Conservation (phyloP, 331 rosid species). For the Phaseolus coccineus region DNA sequence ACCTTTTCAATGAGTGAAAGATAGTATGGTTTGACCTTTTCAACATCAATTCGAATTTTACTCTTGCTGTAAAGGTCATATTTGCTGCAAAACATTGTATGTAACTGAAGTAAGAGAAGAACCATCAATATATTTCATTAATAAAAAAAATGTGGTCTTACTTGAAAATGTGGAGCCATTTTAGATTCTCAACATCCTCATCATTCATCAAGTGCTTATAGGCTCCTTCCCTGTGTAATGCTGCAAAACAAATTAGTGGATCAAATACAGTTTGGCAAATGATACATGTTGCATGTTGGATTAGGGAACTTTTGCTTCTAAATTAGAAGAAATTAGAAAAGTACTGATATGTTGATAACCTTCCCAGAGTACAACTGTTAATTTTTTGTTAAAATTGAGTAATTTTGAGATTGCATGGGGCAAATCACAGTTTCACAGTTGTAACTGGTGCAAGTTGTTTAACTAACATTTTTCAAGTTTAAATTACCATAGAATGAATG, state of each 20-base stretch:
- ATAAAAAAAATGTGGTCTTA: constrained; percentile 31
- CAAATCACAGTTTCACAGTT: too few relatives aligned
- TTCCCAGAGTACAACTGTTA: too few relatives aligned
- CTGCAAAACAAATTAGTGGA: constrained; percentile 46
- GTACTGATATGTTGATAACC: too few relatives aligned
- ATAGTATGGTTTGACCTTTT: constrained; percentile 73
- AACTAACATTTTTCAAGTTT: too few relatives aligned
- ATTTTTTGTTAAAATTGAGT: too few relatives aligned
- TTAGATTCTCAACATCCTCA: constrained; percentile 69
- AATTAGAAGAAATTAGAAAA: not conserved
- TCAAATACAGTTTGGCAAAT: not conserved
- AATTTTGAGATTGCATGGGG: too few relatives aligned
- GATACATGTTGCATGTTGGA: too few relatives aligned
- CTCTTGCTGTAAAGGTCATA: constrained; percentile 81
- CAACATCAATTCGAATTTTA: constrained; percentile 64
- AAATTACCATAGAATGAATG: too few relatives aligned
- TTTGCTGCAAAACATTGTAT: constrained; percentile 50
- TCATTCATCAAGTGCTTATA: constrained; percentile 74
- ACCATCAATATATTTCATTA: not conserved
- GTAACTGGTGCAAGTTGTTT: too few relatives aligned
- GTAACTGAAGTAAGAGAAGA: constrained; percentile 16
- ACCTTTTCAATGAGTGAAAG: constrained; percentile 67
- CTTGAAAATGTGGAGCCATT: constrained; percentile 81
- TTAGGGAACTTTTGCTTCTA: not conserved
- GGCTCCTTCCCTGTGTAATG: constrained; percentile 67